Evolutionary conservation across 495 filamentous ascomycete genomes (phyloP).

Genomic region (Trichoderma virens): DNA sequence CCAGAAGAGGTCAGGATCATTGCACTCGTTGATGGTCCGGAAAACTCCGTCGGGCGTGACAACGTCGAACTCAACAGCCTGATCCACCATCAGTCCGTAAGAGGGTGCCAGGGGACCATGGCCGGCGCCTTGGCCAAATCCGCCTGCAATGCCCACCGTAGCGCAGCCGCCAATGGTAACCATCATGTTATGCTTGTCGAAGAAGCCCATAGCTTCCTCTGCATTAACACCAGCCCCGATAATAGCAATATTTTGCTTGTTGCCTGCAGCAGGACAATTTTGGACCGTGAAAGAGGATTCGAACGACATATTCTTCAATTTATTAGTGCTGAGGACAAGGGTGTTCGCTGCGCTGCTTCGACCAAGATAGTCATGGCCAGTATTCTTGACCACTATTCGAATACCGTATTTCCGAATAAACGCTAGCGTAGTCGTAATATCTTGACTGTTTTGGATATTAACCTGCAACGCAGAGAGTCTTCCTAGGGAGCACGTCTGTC

Average conservation of each 20-base stretch:
- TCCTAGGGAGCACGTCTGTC: background rate
- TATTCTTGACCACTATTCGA: constrained; percentile 45
- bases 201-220: constrained; percentile 27
- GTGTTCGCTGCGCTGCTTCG: background rate
- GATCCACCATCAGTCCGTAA: constrained; percentile 44
- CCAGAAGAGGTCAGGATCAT: constrained; percentile 45
- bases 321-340: background rate
- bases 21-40: constrained; percentile 36
- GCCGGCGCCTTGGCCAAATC: constrained; percentile 55
- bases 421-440: constrained; percentile 46
- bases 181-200: constrained; percentile 19
- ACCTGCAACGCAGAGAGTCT: constrained; percentile 19
- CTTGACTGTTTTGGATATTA: constrained; percentile 39
- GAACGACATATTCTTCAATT: background rate
- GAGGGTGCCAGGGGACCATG: constrained; percentile 31
- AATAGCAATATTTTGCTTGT: background rate
- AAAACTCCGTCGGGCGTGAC: constrained; percentile 42
- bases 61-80: constrained; percentile 39
- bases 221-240: constrained; percentile 33
- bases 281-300: background rate
- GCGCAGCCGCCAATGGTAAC: constrained; percentile 32
- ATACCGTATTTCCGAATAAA: constrained; percentile 47
- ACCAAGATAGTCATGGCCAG: constrained; percentile 8
- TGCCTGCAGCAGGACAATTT: background rate
- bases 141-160: constrained; percentile 44